Evolutionary conservation across 1,284 basidiomycete genomes (phyloP), one percentile per base, ranked within the genome.

Genomic region (Phenoliferia sp.): DNA sequence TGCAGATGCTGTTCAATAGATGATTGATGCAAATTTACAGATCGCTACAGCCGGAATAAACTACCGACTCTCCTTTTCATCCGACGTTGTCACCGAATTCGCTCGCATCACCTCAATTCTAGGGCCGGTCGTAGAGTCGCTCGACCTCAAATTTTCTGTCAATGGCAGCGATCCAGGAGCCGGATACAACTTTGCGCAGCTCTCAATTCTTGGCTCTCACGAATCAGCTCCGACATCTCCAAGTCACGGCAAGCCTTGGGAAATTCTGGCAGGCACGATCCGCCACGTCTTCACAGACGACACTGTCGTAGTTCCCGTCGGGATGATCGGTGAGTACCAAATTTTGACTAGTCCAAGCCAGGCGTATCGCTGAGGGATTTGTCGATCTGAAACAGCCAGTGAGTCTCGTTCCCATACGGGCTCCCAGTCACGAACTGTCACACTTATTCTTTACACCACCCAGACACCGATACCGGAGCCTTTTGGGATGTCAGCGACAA

Each of bases 151-250:
- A 32, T 83, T 86, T 2, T 87, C 87, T 69, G 85, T 80, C 16
- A 67, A 62, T 61, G 67, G 66, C 39, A 65, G 66, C 5, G 44
- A 61, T 34, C 10, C 44, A 3, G n/a, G 62, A 17, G 52, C 52
- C 19, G 31, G 34, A 2, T 55, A 66, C 26, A 50, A 57, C 3
- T 61, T 69, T 29, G 66, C 69, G 7, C 60, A 65, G 44, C 65
- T 72, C 22, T 50, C n/a, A 52, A 39, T 58, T n/a, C 19, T 59
- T 29, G 78, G 78, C 9, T 78, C 78, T 2, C 78, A 85, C 15
- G 83, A 86, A 63, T 85, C 86, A 9, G 83, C 86, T 3, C 85
- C 86, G 0, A 77, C 83, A 9, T 83, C 85, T 1, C 84, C 85
- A 0, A 80, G 78, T 3, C 76, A 78, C 22, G 75, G 76, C n/a